A percentile compares a stretch with the other conserved stretches of the same genome.
Evolutionary conservation across 2,329 filamentous ascomycete genomes (phyloP).

Genomic region (Bipolaris bicolor): DNA sequence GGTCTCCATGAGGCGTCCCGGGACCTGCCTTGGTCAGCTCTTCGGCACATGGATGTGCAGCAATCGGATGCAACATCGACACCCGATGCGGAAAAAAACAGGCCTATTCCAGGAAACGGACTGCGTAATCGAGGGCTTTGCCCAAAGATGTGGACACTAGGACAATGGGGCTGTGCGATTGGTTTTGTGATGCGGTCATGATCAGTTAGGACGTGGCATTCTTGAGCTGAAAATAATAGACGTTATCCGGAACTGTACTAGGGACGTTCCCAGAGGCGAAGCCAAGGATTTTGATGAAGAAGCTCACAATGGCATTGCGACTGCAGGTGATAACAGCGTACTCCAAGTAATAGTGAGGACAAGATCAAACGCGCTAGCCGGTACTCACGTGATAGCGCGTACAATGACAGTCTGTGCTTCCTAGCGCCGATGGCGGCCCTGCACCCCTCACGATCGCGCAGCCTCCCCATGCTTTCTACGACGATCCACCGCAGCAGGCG

Average conservation of each 20-base stretch:
- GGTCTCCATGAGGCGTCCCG: conserved; percentile 3
- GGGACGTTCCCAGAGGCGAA: too few species aligned
- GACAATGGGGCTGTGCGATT: background rate
- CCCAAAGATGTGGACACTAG: background rate
- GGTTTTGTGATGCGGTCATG: background rate
- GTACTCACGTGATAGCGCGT: conserved; percentile 11
- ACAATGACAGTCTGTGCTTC: conserved; percentile 7
- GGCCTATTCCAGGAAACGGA: background rate
- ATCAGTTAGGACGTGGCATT: background rate
- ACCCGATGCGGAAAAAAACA: background rate
- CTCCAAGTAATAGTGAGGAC: background rate
- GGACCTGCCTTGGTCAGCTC: background rate
- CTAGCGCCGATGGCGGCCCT: conserved; percentile 1
- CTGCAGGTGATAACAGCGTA: background rate
- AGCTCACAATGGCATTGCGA: too few species aligned
- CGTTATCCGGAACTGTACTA: background rate
- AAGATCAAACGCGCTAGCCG: background rate
- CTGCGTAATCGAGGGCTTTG: background rate
- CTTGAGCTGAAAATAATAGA: background rate
- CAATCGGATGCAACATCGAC: background rate
- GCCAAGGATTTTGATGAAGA: too few species aligned
- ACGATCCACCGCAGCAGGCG: background rate
- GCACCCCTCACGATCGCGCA: background rate
- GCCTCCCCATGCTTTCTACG: conserved; percentile 5
- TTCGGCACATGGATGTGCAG: background rate